Percentiles rank a stretch among this genome's conserved stretches.
Conservation (phyloP, 129 eudicot genomes). For the Chrysanthemum seticuspe region DNA sequence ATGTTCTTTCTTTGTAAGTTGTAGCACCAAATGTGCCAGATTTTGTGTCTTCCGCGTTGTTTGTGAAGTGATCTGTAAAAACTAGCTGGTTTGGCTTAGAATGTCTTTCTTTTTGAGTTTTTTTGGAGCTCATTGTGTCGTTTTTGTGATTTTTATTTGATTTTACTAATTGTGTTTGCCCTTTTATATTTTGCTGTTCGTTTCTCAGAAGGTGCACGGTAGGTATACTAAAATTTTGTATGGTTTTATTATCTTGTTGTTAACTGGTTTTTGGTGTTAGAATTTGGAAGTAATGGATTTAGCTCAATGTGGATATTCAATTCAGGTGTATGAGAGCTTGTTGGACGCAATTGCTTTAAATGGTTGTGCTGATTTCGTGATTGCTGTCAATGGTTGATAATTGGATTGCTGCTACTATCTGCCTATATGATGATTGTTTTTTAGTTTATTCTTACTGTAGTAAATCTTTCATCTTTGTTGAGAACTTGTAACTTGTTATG, state of each 20-base stretch:
- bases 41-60: not conserved
- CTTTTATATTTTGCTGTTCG: not conserved
- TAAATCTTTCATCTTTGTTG: constrained; percentile 29
- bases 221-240: no score
- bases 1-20: no score
- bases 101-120: not conserved
- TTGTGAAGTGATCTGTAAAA: not conserved
- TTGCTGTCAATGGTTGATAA: constrained; percentile 82
- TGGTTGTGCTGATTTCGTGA: constrained; percentile 89
- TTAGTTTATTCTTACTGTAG: constrained; percentile 32
- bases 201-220: not conserved
- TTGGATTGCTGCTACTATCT: constrained; percentile 79
- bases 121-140: not conserved
- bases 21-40: not conserved
- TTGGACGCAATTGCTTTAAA: constrained; percentile 85
- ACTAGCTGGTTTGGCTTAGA: no score
- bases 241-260: constrained; percentile 8
- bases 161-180: not conserved
- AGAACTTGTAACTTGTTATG: constrained; percentile 28
- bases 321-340: constrained; percentile 98
- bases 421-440: constrained; percentile 40
- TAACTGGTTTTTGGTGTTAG: constrained; percentile 25
- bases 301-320: constrained; percentile 59
- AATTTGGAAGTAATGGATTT: constrained; percentile 49
- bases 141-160: not conserved